phyloP scores from a whole-genome alignment of 371 early-diverging fungal species.

The Nosema granulosis region DNA sequence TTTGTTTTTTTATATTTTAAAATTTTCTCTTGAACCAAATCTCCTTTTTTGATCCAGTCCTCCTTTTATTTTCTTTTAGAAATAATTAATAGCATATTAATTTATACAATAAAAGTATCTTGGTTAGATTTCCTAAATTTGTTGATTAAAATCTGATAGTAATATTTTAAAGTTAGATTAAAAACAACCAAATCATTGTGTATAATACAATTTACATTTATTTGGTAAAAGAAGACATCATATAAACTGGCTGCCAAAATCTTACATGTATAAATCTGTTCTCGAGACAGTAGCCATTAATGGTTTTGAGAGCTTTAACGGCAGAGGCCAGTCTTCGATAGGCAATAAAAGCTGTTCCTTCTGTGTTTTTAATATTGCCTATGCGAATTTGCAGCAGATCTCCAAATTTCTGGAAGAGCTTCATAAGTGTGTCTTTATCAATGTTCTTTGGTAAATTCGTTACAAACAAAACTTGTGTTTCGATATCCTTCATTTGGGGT shows the following conservation, averaged over 20 bases:
- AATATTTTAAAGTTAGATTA: too few relatives aligned
- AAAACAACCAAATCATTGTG: too few relatives aligned
- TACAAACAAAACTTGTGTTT: slow-evolving; percentile 42
- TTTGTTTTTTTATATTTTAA: too few relatives aligned
- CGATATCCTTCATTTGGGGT: slow-evolving; percentile 14
- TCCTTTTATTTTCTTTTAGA: too few relatives aligned
- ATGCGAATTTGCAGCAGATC: slow-evolving; percentile 20
- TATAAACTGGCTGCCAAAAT: slow-evolving; percentile 36
- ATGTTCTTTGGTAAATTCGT: slow-evolving; percentile 85
- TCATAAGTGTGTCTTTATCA: slow-evolving; percentile 63
- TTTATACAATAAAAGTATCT: too few relatives aligned
- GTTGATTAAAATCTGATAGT: too few relatives aligned
- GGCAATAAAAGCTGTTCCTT: slow-evolving; percentile 83
- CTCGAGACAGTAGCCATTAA: slow-evolving; percentile 17
- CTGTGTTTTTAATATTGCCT: slow-evolving; percentile 77
- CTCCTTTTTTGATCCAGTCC: too few relatives aligned
- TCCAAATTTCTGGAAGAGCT: slow-evolving; percentile 36
- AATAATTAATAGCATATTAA: too few relatives aligned
- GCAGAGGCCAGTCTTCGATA: slow-evolving; percentile 93
- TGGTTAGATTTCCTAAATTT: too few relatives aligned
- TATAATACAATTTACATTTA: too few relatives aligned
- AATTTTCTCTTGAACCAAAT: too few relatives aligned
- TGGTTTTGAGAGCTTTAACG: slow-evolving; percentile 72
- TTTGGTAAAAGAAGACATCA: too few relatives aligned
- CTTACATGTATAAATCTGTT: slow-evolving; percentile 25